A percentile compares a stretch with the other conserved stretches of the same genome.
phyloP scores from a whole-genome alignment of 192 early-diverging fungal genomes.

The Podila epicladia region DNA sequence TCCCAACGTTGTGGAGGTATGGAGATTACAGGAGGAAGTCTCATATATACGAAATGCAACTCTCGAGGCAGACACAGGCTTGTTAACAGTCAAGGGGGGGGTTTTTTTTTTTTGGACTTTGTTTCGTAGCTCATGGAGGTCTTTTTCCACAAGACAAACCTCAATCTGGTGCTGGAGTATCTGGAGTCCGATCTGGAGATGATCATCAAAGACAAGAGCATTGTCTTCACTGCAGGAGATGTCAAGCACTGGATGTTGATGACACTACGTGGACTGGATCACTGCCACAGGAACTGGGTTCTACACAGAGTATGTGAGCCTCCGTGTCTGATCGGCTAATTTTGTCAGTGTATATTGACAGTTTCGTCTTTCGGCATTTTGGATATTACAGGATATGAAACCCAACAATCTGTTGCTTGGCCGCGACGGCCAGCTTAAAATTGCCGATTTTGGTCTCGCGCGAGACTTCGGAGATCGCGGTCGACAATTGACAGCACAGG shows the following conservation, averaged over 20 bases:
- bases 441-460: conserved; percentile 99
- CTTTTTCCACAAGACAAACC: conserved; percentile 88
- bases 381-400: conserved; percentile 77
- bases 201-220: conserved; percentile 93
- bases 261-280: conserved; percentile 91
- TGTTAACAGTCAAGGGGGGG: background rate
- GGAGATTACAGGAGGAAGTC: background rate
- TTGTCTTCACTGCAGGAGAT: conserved; percentile 90
- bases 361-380: background rate
- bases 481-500: conserved; percentile 90
- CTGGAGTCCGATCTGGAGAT: conserved; percentile 95
- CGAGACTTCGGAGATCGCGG: conserved; percentile 88
- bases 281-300: conserved; percentile 91
- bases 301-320: conserved; percentile 76
- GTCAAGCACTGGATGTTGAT: conserved; percentile 99
- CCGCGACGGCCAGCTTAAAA: conserved; percentile 89
- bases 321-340: background rate
- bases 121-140: conserved; percentile 84
- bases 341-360: background rate
- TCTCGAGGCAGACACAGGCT: background rate
- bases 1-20: conserved; percentile 89
- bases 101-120: background rate
- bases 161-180: conserved; percentile 95
- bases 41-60: background rate
- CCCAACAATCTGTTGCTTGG: conserved; percentile 88